Evolutionary conservation across 1,139 yeast genomes (phyloP), one percentile per base, ranked within the genome.

Genomic region (Kodamaea arcana): DNA sequence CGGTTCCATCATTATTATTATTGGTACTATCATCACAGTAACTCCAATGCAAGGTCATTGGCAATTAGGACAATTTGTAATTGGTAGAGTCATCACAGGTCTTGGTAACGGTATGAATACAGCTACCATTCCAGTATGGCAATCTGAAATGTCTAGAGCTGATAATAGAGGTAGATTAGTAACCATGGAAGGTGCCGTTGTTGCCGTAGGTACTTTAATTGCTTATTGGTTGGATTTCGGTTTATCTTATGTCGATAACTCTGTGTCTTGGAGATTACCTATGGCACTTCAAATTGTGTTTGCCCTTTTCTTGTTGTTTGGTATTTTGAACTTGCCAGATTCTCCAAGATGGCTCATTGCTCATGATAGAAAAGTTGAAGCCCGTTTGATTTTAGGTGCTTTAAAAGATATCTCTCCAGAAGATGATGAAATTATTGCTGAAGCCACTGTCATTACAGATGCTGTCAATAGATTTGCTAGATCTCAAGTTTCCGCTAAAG

Each of bases 221-320:
- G 84, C 90, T 7, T 82, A 83, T 59, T 83, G 90, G 88, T 62
- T 81, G 43, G 90, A 81, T 53, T 84, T 79, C 51, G 94, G 92
- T 15, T 69, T 77, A 46, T 66, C 85, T 30, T 75, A 75, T 54
- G 75, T 76, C 38, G 51, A 64, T 43, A 51, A 64, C 27, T 64
- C 86, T 42, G 69, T 76, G 41, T 69, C 65, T 39, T 55, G 60
- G 60, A 50, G 60, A 44, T 53, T 55, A 45, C 60, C 60, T 8
- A 53, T 55, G 22, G 69, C 76, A 33, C 59, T 69, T 51, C 60
- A 55, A 42, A 61, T 66, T 37, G 45, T 65, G 26, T 69, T 69
- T 44, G 73, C 75, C 5, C 35, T 45, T 11, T 35, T 60, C 35
- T 54, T 69, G 35, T 62, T 68, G 29, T 25, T 47, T 24, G 71